Base-by-base conservation (phyloP, 176 grass and related monocot species). In the Chrysopogon serrulatus region DNA sequence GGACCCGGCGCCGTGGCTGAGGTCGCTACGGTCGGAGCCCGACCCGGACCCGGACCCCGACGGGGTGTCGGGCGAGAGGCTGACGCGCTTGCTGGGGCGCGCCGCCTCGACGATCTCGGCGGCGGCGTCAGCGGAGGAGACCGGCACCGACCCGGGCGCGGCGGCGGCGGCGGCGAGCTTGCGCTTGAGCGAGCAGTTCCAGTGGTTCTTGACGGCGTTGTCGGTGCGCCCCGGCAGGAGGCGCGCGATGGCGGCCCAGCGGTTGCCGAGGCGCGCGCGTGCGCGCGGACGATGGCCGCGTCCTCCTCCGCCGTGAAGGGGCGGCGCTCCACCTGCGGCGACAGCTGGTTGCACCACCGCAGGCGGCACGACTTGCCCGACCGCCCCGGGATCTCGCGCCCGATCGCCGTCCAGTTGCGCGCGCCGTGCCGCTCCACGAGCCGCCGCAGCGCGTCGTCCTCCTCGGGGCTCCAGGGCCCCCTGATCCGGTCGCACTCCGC, bases 191-290 rank as follows among this genome's bases (percentile, higher is more conserved):
- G 97, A 95, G 67, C 93, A 99, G 75, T 99, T 99, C 93, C 97
- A 99, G 73, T 99, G 97, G 79, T 99, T 99, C 88, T 99, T 99
- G 26, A 99, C 94, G 76, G 97, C 93, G 88, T 99, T 99, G 84
- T 99, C 97, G 31, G 97, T 99, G 78, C 97, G 97, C 0, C 97
- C 97, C 0, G 88, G 91, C 0, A 99, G 89, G 0, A 91, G 89
- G 1, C 97, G 89, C n/a, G 97, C 93, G 79, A 99, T 99, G 74
- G 97, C 91, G 14, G 97, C 97, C 97, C 97, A 99, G 2, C 92
- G 84, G 81, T 99, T 99, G 0, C 97, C 93, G 4, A 93, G 65
- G n/a, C 88, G 73, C 0, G 73, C 0, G 82, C 88, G 34, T 98
- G 96, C 0, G 96, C 93, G 24, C 85, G 71, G 16, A 95, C 66